These are phyloP conservation scores for Cryptosporidium baileyi DNA, from an alignment of 169 alveolate species.

Conservation along the genomic window DNA sequence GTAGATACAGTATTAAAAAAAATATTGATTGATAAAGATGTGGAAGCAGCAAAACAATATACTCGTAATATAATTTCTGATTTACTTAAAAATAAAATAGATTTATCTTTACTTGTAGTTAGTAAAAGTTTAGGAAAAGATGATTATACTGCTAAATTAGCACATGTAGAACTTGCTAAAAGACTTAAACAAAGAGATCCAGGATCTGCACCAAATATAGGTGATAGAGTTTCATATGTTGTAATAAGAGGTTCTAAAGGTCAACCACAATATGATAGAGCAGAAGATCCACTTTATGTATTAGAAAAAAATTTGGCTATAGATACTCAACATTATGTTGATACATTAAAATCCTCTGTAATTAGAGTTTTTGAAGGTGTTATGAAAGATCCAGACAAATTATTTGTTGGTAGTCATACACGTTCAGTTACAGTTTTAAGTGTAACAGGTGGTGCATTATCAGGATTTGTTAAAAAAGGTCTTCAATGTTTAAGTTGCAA, in stretches of 20 bases:
- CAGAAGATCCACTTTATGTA: constrained; percentile 99
- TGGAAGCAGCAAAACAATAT: constrained; percentile 90
- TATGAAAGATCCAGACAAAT: constrained; percentile 88
- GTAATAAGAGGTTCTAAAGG: constrained; percentile 94
- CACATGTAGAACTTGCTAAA: constrained; percentile 99
- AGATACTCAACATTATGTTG: constrained; percentile 97
- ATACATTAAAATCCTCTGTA: constrained; percentile 91
- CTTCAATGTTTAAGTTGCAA: constrained; percentile 93
- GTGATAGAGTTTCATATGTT: constrained; percentile 98
- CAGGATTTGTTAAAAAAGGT: constrained; percentile 88
- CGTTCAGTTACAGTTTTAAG: constrained; percentile 72
- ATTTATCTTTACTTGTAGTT: constrained; percentile 94
- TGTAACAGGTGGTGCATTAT: constrained; percentile 81
- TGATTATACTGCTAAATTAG: constrained; percentile 93
- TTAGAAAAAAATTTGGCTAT: constrained; percentile 94
- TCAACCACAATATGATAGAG: constrained; percentile 93
- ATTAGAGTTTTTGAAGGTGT: constrained; percentile 92
- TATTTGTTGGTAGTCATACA: constrained; percentile 90
- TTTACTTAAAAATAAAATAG: constrained; percentile 94
- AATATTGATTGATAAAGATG: constrained; percentile 89
- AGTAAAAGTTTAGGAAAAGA: constrained; percentile 94
- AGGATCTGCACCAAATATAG: constrained; percentile 95
- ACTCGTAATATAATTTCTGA: constrained; percentile 83
- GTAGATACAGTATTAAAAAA: constrained; percentile 89
- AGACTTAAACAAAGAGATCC: constrained; percentile 94